Evolutionary conservation across 1,139 yeast genomes (phyloP), one percentile per base, ranked within the genome.

Genomic region (Taiozyma sp.): DNA sequence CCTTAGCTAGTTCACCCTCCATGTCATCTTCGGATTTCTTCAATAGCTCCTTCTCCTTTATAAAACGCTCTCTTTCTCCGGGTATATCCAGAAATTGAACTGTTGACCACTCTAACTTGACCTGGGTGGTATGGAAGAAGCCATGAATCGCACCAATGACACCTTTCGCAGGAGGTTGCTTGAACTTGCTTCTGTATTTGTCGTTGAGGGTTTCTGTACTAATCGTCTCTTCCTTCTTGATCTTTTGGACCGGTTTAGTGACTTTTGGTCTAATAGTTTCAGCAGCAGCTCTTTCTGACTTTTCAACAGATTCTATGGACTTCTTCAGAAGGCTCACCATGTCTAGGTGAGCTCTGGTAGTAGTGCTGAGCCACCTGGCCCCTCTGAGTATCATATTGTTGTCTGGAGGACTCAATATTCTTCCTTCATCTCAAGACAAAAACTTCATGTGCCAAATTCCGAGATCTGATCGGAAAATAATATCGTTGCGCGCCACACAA

Each of bases 61-160:
- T 61, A 2, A 62, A 55, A 46, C 73, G 67, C 43, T 72, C 72
- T 51, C 70, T 72, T 45, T 82, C 80, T 47, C 82, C 85, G 0
- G 89, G 89, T 11, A 85, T 78, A 28, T 79, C 77, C 10, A 68
- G 56, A 54, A 76, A 81, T 13, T 71, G 65, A 7, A 74, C 76
- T 24, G 77, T 69, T 11, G 85, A 76, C 89, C 90, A 85, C 55
- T 83, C 87, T 44, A 80, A 68, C 19, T 65, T 62, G 5, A 77
- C 71, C 26, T 68, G 68, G 3, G 80, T 69, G 1, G 64, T 61
- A 51, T 76, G 73, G 62, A 83, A 80, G 54, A 83, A 73, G 22
- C 63, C 63, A 46, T 67, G 68, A 6, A 63, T 53, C 37, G 56
- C 53, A 22, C 63, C 60, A 9, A 62, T n/a, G 1, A 58, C 57